Conservation (phyloP, 176 grass and related monocot species). For the Ananas comosus region DNA sequence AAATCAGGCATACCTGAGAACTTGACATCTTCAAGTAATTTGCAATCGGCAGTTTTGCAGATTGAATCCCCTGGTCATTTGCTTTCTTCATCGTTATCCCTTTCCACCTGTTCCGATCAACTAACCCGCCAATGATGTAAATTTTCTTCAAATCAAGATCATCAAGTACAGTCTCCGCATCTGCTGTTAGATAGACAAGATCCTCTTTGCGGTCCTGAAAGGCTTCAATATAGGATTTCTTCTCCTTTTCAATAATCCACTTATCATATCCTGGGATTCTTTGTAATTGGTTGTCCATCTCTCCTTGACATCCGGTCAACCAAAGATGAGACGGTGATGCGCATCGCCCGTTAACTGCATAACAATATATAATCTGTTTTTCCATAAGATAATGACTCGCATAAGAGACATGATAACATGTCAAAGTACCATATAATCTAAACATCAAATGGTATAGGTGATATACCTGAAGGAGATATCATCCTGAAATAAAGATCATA, state of each 20-base stretch:
- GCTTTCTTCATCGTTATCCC: slow-evolving; percentile 84
- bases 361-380: slow-evolving; percentile 95
- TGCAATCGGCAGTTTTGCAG: slow-evolving; percentile 79
- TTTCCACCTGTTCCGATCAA: slow-evolving; percentile 85
- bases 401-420: not conserved
- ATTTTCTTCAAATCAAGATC: slow-evolving; percentile 72
- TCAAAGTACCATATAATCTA: no score
- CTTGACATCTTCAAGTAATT: slow-evolving; percentile 90
- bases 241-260: slow-evolving; percentile 80
- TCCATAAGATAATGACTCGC: slow-evolving; percentile 29
- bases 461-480: not conserved
- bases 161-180: slow-evolving; percentile 72
- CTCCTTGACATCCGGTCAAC: slow-evolving; percentile 86
- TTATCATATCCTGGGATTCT: slow-evolving; percentile 71
- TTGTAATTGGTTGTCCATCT: slow-evolving; percentile 60
- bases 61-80: slow-evolving; percentile 73
- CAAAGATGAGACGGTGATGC: slow-evolving; percentile 70
- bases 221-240: slow-evolving; percentile 68
- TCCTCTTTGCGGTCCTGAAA: slow-evolving; percentile 65
- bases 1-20: slow-evolving; percentile 52
- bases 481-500: no score
- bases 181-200: slow-evolving; percentile 79
- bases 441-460: not conserved
- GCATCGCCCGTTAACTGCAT: slow-evolving; percentile 85
- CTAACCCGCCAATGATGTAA: slow-evolving; percentile 93